Evolutionary conservation across 768 basidiomycete genomes (phyloP), one percentile per base, ranked within the genome.

Genomic region (Hemileccinum rubropunctum): DNA sequence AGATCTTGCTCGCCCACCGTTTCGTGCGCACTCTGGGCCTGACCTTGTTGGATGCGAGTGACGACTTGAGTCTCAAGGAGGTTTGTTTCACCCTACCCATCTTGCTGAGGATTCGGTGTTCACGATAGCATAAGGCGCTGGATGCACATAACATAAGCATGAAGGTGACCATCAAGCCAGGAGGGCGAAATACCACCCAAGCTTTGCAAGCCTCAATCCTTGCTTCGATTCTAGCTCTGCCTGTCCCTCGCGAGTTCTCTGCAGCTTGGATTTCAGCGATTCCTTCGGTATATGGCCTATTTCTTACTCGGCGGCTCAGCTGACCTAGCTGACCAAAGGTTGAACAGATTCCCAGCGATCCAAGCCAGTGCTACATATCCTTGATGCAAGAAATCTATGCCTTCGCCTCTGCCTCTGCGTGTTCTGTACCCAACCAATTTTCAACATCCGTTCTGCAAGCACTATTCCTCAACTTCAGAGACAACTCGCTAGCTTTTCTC

Each of bases 401-500:
- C 15, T 60, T 91, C 17, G 82, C 82, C 7, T 91, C 86, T 58
- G 73, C 76, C 1, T 77, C 81, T 5, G 65, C 76, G 7, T 62
- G 76, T 0, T 64, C 76, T 11, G 71, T 75, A 1, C 64, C 75
- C 4, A 53, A 51, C 20, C 50, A 45, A 13, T 66, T 91, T 8
- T 76, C 87, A 0, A 72, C 76, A 1, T 69, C 72, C 14, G 66
- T 94, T 42, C 75, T 93, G 20, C 79, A 76, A 48, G 63, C 74
- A 0, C 69, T 95, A 3, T 91, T 98, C 61, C 68, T 77, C 28
- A 80, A 75, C 49, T 71, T 95, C 12, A 81, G 78, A 45, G 80
- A 85, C 27, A 86, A 85, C 47, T 76, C 87, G 0, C 71, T 98
- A 12, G 75, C 83, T 0, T 95, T 99, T 73, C 79, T 99, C 11